phyloP scores from a whole-genome alignment of 306 rosid genomes.

The Canavalia gladiata region DNA sequence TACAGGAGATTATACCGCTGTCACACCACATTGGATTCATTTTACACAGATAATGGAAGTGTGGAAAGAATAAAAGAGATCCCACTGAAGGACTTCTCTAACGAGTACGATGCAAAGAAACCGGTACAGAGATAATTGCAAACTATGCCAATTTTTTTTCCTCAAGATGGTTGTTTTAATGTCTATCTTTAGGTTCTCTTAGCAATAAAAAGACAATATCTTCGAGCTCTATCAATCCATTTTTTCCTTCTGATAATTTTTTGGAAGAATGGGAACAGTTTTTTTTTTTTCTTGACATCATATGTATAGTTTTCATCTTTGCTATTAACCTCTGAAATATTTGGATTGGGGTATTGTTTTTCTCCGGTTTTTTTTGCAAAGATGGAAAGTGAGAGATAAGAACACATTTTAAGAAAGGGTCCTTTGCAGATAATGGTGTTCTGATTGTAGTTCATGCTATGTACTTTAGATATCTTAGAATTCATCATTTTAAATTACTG shows the following conservation, averaged over 20 bases:
- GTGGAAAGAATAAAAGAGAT: conserved; percentile 74
- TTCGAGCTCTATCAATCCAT: conserved; percentile 25
- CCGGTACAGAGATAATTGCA: conserved; percentile 69
- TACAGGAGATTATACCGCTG: conserved; percentile 89
- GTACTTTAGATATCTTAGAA: conserved; percentile 19
- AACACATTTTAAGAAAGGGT: neutral
- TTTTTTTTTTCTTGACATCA: neutral
- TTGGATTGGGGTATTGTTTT: conserved; percentile 30
- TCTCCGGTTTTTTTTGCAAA: conserved; percentile 12
- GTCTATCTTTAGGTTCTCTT: conserved; percentile 36
- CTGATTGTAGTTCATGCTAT: conserved; percentile 32
- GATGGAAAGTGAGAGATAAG: conserved; percentile 36
- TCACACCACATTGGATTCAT: conserved; percentile 76
- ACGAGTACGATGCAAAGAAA: conserved; percentile 78
- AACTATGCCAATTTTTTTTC: neutral
- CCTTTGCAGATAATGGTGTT: conserved; percentile 10
- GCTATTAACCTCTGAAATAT: conserved; percentile 25
- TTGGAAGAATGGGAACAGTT: conserved; percentile 1
- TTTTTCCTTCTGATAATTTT: conserved; percentile 22
- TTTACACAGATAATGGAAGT: conserved; percentile 73
- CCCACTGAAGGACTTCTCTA: conserved; percentile 65
- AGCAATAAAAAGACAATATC: conserved; percentile 14
- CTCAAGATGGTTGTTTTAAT: conserved; percentile 17
- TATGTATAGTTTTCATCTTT: conserved; percentile 9
- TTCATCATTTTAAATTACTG: conserved; percentile 36